Conservation (phyloP, 768 basidiomycete species). For the Suillus americanus region DNA sequence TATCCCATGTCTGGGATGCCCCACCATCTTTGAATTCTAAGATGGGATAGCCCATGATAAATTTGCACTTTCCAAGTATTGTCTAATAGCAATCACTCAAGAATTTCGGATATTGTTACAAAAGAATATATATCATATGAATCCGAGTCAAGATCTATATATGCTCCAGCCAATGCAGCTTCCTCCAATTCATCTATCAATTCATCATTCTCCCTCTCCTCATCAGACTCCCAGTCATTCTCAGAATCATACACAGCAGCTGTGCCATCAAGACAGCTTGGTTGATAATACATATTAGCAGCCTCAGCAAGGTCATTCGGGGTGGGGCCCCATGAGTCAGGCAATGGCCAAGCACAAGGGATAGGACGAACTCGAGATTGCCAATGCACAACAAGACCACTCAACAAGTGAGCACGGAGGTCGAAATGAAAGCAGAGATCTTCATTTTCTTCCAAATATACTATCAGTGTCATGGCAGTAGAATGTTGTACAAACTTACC, state of each 20-base stretch:
- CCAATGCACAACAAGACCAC: not conserved
- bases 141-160: not conserved
- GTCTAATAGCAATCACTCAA: not conserved
- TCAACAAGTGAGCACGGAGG: not conserved
- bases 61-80: not conserved
- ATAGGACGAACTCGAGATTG: not conserved
- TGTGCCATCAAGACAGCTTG: not conserved
- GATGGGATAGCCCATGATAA: not conserved
- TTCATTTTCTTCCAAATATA: too few relatives aligned
- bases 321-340: not conserved
- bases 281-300: not conserved
- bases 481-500: conserved; percentile 4
- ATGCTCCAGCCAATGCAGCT: not conserved
- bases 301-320: not conserved
- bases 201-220: not conserved
- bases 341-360: not conserved
- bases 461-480: not conserved
- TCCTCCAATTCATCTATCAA: not conserved
- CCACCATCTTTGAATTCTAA: too few relatives aligned
- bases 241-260: not conserved
- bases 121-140: not conserved
- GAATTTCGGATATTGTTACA: not conserved
- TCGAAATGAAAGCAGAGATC: not conserved
- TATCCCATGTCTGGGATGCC: too few relatives aligned
- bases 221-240: not conserved